These are phyloP conservation scores for Dianthus caryophyllus DNA, from an alignment of 148 eudicot species.

Conservation along the genomic window DNA sequence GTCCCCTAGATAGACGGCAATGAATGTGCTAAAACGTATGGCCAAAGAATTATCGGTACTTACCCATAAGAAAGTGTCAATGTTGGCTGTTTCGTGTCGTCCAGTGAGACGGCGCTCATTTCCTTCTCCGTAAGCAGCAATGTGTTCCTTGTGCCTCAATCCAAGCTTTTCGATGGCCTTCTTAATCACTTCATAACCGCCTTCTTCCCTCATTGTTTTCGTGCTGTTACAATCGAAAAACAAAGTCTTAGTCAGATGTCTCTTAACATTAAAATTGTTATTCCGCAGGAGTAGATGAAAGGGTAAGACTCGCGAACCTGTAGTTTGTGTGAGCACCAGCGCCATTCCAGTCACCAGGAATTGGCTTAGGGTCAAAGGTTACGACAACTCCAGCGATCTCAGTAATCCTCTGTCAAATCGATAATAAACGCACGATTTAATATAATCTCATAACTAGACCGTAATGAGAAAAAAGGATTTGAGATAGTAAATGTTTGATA, in stretches of 20 bases:
- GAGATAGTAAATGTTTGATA: background rate
- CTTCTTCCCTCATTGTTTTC: constrained; percentile 47
- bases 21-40: too few relatives aligned
- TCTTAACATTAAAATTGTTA: background rate
- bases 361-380: constrained; percentile 56
- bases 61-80: constrained; percentile 56
- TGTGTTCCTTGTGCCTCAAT: constrained; percentile 54
- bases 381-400: constrained; percentile 51
- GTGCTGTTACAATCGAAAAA: constrained; percentile 28
- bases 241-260: background rate
- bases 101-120: constrained; percentile 65
- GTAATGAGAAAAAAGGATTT: background rate
- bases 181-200: constrained; percentile 48
- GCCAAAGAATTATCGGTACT: constrained; percentile 9
- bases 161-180: constrained; percentile 54
- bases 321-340: constrained; percentile 81
- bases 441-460: background rate
- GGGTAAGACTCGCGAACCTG: constrained; percentile 30
- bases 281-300: background rate
- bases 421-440: background rate
- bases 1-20: constrained; percentile 55
- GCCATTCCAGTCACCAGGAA: constrained; percentile 77
- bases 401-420: constrained; percentile 42
- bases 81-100: constrained; percentile 54
- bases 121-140: constrained; percentile 65